Conservation (phyloP, 2,329 filamentous ascomycete genomes). For the Penicillium sp. region DNA sequence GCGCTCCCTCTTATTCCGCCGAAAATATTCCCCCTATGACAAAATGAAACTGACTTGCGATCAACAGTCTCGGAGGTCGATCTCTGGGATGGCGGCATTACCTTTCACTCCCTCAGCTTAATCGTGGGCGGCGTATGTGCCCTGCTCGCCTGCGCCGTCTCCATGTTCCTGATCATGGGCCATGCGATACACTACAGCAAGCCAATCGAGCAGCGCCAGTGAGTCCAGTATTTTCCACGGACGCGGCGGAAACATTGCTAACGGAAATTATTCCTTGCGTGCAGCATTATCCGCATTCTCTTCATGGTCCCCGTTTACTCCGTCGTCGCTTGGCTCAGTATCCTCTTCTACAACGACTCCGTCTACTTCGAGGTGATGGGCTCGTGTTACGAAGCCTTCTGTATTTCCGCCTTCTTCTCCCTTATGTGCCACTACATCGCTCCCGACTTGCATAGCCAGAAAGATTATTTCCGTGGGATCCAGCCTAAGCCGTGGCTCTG, state of each 20-base stretch:
- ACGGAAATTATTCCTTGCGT: conserved; percentile 40
- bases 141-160: conserved; percentile 48
- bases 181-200: conserved; percentile 59
- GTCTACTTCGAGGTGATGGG: conserved; percentile 75
- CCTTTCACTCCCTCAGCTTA: conserved; percentile 55
- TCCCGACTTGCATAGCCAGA: conserved; percentile 71
- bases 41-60: conserved; percentile 12
- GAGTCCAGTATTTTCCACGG: conserved; percentile 49
- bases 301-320: conserved; percentile 82
- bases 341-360: conserved; percentile 68
- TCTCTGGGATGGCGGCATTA: conserved; percentile 51
- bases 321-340: conserved; percentile 65
- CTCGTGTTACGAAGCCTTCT: conserved; percentile 83
- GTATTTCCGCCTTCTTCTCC: conserved; percentile 74
- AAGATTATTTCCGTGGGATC: conserved; percentile 69
- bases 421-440: conserved; percentile 34
- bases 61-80: conserved; percentile 44
- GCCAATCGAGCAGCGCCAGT: conserved; percentile 59
- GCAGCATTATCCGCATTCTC: conserved; percentile 76
- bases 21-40: not conserved
- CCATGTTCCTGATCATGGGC: conserved; percentile 52
- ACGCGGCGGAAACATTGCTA: conserved; percentile 36
- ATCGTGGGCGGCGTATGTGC: conserved; percentile 53
- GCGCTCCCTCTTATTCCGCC: conserved; percentile 10
- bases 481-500: conserved; percentile 66